These are phyloP conservation scores for Lanmaoa rubissima DNA, from an alignment of 768 basidiomycete species.

Conservation along the genomic window DNA sequence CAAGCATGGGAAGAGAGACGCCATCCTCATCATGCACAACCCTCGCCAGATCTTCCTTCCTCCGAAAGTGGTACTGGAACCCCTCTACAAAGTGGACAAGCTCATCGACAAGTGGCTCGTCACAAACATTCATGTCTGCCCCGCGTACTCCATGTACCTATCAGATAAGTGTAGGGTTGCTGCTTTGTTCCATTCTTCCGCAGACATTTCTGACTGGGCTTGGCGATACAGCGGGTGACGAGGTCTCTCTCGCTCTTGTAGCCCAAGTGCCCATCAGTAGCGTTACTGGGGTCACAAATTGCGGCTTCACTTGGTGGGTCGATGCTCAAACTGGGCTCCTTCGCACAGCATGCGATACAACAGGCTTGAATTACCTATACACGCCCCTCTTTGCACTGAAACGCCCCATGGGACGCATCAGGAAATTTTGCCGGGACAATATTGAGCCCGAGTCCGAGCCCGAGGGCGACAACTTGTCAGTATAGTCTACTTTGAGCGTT, in stretches of 20 bases:
- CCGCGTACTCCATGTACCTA: slow-evolving; percentile 35
- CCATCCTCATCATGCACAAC: slow-evolving; percentile 33
- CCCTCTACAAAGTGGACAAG: slow-evolving; percentile 23
- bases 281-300: neutral
- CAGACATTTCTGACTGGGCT: neutral
- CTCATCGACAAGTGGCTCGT: slow-evolving; percentile 33
- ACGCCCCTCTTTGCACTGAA: slow-evolving; percentile 24
- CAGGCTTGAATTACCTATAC: slow-evolving; percentile 12
- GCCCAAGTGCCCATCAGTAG: slow-evolving; percentile 7
- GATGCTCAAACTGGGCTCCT: slow-evolving; percentile 18
- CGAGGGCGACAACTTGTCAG: slow-evolving; percentile 21
- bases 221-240: slow-evolving; percentile 17
- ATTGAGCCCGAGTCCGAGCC: slow-evolving; percentile 8
- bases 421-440: slow-evolving; percentile 17
- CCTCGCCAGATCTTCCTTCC: slow-evolving; percentile 26
- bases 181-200: neutral
- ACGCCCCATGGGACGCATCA: slow-evolving; percentile 9
- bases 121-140: slow-evolving; percentile 30
- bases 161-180: slow-evolving; percentile 22
- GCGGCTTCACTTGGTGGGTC: slow-evolving; percentile 19
- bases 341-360: slow-evolving; percentile 18
- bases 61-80: slow-evolving; percentile 21
- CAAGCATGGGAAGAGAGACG: slow-evolving; percentile 24
- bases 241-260: slow-evolving; percentile 21
- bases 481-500: neutral